These are phyloP conservation scores for Fusarium sp. DNA, from an alignment of 2,329 filamentous ascomycete genomes.

Conservation along the genomic window DNA sequence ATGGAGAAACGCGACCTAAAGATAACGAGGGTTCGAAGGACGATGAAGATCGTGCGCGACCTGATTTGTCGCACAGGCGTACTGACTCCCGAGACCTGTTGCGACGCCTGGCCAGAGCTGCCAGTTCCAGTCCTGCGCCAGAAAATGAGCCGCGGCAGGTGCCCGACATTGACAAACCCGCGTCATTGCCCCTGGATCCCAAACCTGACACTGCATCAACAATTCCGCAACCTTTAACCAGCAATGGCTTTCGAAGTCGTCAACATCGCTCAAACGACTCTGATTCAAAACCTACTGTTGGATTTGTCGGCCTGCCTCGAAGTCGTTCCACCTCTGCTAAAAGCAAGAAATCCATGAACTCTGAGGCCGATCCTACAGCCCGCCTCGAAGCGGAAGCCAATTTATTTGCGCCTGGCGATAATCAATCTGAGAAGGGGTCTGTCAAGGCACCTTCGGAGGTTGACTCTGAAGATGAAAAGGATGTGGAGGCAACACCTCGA, in stretches of 20 bases:
- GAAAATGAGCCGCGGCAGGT: conserved; percentile 42
- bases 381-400: conserved; percentile 68
- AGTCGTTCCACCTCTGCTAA: conserved; percentile 58
- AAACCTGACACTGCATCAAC: conserved; percentile 29
- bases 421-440: conserved; percentile 67
- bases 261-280: conserved; percentile 35
- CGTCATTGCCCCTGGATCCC: conserved; percentile 18
- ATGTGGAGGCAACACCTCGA: conserved; percentile 61
- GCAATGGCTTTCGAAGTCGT: conserved; percentile 28
- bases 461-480: conserved; percentile 50
- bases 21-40: conserved; percentile 16
- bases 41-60: conserved; percentile 30
- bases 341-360: conserved; percentile 61
- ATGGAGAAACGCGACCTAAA: conserved; percentile 15
- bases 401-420: conserved; percentile 66
- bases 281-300: conserved; percentile 57
- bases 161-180: conserved; percentile 29
- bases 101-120: conserved; percentile 60
- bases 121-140: conserved; percentile 58
- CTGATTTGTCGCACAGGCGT: conserved; percentile 37
- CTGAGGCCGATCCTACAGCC: conserved; percentile 66
- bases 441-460: conserved; percentile 60
- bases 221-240: conserved; percentile 33
- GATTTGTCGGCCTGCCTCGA: conserved; percentile 59
- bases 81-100: conserved; percentile 62